These are phyloP conservation scores for Xerocomus potaroensis DNA, from an alignment of 768 basidiomycete species.

Conservation along the genomic window DNA sequence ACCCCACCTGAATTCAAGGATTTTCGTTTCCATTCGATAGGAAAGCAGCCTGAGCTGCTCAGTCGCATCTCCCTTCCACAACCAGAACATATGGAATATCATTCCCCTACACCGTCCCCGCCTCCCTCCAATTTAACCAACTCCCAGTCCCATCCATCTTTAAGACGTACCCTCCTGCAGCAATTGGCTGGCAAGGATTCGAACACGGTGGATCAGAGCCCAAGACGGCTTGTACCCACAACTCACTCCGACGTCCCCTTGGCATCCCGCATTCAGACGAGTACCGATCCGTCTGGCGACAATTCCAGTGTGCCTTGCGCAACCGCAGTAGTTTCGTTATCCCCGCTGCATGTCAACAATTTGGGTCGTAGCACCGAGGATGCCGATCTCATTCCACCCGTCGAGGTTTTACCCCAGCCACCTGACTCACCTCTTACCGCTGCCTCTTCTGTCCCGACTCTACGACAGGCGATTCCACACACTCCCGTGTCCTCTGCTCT, in stretches of 20 bases:
- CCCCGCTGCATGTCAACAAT: not conserved
- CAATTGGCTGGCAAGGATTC: constrained; percentile 13
- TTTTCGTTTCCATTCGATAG: constrained; percentile 51
- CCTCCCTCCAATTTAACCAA: constrained; percentile 2
- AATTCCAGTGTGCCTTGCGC: not conserved
- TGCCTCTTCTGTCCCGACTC: constrained; percentile 4
- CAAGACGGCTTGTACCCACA: not conserved
- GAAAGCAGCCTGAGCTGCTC: constrained; percentile 49
- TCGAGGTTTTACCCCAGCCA: constrained; percentile 21
- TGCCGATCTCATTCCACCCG: constrained; percentile 29
- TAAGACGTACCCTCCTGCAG: constrained; percentile 21
- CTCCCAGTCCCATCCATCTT: constrained; percentile 7
- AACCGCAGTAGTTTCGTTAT: not conserved
- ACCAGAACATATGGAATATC: constrained; percentile 23
- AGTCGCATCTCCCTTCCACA: constrained; percentile 43
- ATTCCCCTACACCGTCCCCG: constrained; percentile 22
- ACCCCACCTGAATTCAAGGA: constrained; percentile 30
- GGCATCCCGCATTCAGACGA: constrained; percentile 25
- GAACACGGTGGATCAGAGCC: not conserved
- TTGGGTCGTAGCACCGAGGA: not conserved
- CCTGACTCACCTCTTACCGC: constrained; percentile 19
- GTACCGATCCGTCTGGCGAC: not conserved
- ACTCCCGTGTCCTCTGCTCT: not conserved
- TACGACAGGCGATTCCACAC: not conserved
- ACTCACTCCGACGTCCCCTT: constrained; percentile 15